A percentile compares a stretch with the other conserved stretches of the same genome.
These are phyloP conservation scores for Maudiozyma pseudohumilis DNA, from an alignment of 805 yeast species.

Conservation along the genomic window DNA sequence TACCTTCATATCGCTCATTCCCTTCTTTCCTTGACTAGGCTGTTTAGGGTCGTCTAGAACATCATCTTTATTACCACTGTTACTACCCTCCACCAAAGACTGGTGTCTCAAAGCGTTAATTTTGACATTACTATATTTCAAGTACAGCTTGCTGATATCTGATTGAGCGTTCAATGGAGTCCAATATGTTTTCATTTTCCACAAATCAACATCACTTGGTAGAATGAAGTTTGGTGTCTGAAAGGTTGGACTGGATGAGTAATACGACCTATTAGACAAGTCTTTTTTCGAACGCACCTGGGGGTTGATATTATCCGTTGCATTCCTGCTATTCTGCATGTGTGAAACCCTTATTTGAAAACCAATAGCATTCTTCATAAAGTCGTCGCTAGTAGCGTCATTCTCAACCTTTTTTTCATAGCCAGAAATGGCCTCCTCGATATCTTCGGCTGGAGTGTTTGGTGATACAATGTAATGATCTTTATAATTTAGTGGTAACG, in stretches of 20 bases:
- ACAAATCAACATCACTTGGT: slow-evolving; percentile 22
- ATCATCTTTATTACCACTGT: slow-evolving; percentile 4
- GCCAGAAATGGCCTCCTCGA: slow-evolving; percentile 5
- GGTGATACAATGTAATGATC: slow-evolving; percentile 5
- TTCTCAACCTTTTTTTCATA: slow-evolving; percentile 5
- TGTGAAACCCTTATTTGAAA: slow-evolving; percentile 32
- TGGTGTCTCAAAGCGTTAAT: slow-evolving; percentile 19
- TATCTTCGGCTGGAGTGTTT: background rate
- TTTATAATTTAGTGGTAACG: slow-evolving; percentile 24
- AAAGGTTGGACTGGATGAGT: slow-evolving; percentile 10
- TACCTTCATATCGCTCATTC: slow-evolving; percentile 9
- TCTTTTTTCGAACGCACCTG: slow-evolving; percentile 17
- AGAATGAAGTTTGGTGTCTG: slow-evolving; percentile 22
- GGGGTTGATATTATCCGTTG: slow-evolving; percentile 17
- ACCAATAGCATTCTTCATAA: slow-evolving; percentile 24
- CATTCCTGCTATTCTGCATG: slow-evolving; percentile 24
- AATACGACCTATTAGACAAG: slow-evolving; percentile 12
- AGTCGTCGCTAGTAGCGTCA: background rate
- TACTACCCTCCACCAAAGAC: slow-evolving; percentile 9
- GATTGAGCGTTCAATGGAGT: slow-evolving; percentile 14
- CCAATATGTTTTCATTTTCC: slow-evolving; percentile 29
- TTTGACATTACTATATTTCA: slow-evolving; percentile 18
- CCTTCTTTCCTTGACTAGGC: background rate
- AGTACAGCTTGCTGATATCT: slow-evolving; percentile 14
- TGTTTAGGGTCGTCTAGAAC: slow-evolving; percentile 2